Base-by-base conservation (phyloP, 2,329 filamentous ascomycete species). In the Paecilomyces sp. region DNA sequence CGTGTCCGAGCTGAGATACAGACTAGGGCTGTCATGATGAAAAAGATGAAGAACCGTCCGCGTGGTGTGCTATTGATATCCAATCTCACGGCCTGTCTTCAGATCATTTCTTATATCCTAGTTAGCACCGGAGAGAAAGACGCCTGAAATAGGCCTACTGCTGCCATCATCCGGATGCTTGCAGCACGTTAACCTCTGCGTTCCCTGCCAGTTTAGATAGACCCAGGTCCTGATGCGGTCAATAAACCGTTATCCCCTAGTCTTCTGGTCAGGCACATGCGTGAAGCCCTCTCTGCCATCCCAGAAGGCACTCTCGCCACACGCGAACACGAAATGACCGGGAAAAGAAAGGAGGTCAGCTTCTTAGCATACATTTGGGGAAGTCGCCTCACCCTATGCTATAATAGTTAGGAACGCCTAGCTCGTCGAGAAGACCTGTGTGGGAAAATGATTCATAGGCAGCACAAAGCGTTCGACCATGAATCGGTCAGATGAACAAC, bases 1-100 rank as follows among this genome's bases (percentile, higher is more conserved):
- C 57, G 72, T 81, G 25, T 57, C 64, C 47, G 61, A 65, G 31
- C 25, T 74, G 60, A 68, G 72, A 60, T 64, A 54, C 13, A 60
- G 68, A 41, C 57, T 76, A 31, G 65, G 61, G 15, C 55, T 57
- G 34, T 18, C 36, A 54, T 59, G 52, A 30, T 28, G 9, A 6
- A n/a, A 47, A n/a, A 47, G n/a, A 8, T 5, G n/a, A 22, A 18
- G 41, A 22, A 22, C 9, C n/a, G 41, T 18, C 41, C 8, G 3
- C 18, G 3, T 8, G 15, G 8, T n/a, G 18, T 18, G 41, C n/a
- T 3, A 22, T 47, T 9, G 18, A 47, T 15, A 4, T 47, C n/a
- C 4, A 47, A n/a, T 22, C 3, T 22, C 41, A 47, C n/a, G 3
- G 3, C 41, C 15, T 22, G n/a, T 9, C 41, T 47, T 47, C 2